These are phyloP conservation scores for Ilyonectria destructans DNA, from an alignment of 2,329 filamentous ascomycete genomes.

Conservation along the genomic window DNA sequence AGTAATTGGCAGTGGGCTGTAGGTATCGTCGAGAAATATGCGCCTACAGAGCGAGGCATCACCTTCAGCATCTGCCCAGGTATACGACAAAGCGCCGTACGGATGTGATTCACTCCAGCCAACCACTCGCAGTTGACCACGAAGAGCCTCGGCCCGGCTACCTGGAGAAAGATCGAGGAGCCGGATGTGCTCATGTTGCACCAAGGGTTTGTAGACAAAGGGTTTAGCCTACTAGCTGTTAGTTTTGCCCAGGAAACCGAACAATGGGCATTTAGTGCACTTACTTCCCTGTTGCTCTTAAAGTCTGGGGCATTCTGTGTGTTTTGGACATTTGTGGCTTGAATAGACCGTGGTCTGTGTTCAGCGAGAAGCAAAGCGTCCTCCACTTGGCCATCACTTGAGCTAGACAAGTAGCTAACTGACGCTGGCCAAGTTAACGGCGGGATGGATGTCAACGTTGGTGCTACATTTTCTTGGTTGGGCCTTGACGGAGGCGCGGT, in stretches of 20 bases:
- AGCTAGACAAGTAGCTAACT: neutral
- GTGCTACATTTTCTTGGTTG: neutral
- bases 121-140: constrained; percentile 26
- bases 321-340: neutral
- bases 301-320: neutral
- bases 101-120: constrained; percentile 14
- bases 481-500: neutral
- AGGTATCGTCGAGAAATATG: constrained; percentile 32
- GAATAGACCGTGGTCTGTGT: neutral
- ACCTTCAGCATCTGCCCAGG: constrained; percentile 29
- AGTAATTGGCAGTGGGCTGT: constrained; percentile 34
- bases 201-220: constrained; percentile 25
- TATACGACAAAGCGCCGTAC: constrained; percentile 37
- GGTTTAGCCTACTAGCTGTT: neutral
- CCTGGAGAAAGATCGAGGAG: constrained; percentile 31
- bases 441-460: neutral
- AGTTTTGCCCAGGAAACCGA: no score
- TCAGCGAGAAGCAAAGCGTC: neutral
- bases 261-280: neutral
- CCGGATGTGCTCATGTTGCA: constrained; percentile 18
- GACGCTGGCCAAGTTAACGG: constrained; percentile 3
- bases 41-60: constrained; percentile 32
- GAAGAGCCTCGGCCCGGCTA: constrained; percentile 15
- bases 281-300: neutral
- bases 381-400: neutral